Conservation (phyloP, 768 basidiomycete genomes). For the Omphalotus guepiniiformis region DNA sequence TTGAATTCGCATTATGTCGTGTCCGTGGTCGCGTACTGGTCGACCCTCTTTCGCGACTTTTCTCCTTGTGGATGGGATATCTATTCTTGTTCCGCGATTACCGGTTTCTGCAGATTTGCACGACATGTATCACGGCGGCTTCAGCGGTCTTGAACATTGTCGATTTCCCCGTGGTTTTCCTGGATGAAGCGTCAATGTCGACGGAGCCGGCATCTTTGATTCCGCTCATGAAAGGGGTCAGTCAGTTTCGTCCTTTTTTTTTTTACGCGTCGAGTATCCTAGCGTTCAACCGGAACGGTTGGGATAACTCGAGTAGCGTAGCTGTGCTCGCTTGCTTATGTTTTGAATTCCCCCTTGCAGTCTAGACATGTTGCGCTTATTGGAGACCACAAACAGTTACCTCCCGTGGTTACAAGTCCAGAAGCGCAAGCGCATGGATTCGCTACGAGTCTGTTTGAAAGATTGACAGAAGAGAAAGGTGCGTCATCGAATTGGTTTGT, state of each 20-base stretch:
- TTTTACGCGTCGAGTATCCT: no score
- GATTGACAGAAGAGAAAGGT: conserved; percentile 82
- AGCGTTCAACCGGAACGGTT: no score
- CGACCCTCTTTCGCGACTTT: conserved; percentile 3
- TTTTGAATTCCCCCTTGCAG: conserved; percentile 33
- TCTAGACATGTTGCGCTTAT: conserved; percentile 82
- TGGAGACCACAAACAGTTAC: conserved; percentile 96
- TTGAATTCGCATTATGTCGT: background rate
- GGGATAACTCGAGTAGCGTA: no score
- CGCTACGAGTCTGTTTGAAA: conserved; percentile 81
- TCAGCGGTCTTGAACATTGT: conserved; percentile 58
- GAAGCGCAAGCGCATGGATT: conserved; percentile 74
- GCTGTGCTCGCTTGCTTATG: no score
- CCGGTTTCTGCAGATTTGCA: conserved; percentile 58
- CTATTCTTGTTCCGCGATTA: conserved; percentile 2
- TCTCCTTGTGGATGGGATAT: background rate
- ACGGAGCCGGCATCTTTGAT: conserved; percentile 91
- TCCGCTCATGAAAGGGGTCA: conserved; percentile 90
- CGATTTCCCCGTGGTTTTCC: conserved; percentile 90
- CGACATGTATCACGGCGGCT: conserved; percentile 81
- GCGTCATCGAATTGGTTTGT: conserved; percentile 22
- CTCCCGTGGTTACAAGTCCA: conserved; percentile 77
- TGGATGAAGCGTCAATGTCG: conserved; percentile 96
- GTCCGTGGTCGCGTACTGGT: background rate
- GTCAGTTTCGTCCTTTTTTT: conserved; percentile 29